These are phyloP conservation scores for Megacollybia marginata DNA, from an alignment of 768 basidiomycete species.

Conservation along the genomic window DNA sequence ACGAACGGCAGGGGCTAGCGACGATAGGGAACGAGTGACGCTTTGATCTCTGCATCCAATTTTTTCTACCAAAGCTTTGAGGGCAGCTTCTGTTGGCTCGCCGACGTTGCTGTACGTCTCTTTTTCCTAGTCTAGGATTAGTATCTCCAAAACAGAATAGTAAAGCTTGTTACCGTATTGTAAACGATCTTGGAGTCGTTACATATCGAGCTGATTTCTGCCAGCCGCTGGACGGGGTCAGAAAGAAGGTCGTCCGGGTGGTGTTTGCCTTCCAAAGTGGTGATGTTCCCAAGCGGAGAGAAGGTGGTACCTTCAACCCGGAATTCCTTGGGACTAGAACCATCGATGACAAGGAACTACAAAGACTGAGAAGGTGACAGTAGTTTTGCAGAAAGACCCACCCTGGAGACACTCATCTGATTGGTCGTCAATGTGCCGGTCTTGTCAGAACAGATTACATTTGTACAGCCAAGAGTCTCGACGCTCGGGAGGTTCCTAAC, in stretches of 20 bases:
- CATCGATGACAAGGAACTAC: slow-evolving; percentile 73
- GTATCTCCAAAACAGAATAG: neutral
- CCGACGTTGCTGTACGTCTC: slow-evolving; percentile 75
- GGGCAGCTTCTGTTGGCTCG: slow-evolving; percentile 95
- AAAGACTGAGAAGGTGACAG: slow-evolving; percentile 4
- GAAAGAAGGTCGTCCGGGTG: slow-evolving; percentile 49
- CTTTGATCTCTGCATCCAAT: slow-evolving; percentile 67
- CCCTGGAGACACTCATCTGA: slow-evolving; percentile 92
- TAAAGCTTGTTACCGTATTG: slow-evolving; percentile 45
- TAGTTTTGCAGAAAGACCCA: slow-evolving; percentile 22
- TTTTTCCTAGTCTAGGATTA: slow-evolving; percentile 52
- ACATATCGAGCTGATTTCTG: slow-evolving; percentile 89
- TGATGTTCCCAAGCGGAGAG: slow-evolving; percentile 75
- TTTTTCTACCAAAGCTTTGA: slow-evolving; percentile 94
- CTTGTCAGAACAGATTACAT: slow-evolving; percentile 99
- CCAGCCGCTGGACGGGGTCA: slow-evolving; percentile 74
- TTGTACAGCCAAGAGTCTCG: slow-evolving; percentile 95
- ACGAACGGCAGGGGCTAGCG: slow-evolving; percentile 51
- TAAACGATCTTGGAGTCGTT: slow-evolving; percentile 93
- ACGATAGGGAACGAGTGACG: slow-evolving; percentile 46
- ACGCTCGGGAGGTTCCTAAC: slow-evolving; percentile 95
- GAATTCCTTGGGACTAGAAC: slow-evolving; percentile 54
- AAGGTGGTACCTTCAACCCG: slow-evolving; percentile 89
- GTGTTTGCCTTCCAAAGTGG: slow-evolving; percentile 55
- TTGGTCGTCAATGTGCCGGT: slow-evolving; percentile 95